phyloP scores from a whole-genome alignment of 163 green algal species.

The Volvox carteri region DNA sequence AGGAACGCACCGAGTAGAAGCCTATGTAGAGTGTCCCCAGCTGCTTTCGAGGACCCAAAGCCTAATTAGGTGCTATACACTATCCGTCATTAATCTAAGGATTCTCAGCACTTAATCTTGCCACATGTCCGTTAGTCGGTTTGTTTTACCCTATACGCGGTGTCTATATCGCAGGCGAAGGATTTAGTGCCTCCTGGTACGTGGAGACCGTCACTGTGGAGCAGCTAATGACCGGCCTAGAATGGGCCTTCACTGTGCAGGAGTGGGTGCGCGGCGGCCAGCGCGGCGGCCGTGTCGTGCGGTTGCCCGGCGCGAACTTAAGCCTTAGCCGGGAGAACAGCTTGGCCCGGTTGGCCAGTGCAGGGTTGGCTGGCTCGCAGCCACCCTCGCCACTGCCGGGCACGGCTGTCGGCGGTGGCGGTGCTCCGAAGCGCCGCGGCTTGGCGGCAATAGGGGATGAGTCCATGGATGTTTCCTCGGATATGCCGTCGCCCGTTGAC shows the following conservation, averaged over 20 bases:
- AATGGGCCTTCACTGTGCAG: constrained; percentile 49
- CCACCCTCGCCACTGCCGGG: neutral
- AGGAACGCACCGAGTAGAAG: no score
- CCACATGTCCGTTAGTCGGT: no score
- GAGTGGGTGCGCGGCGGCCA: constrained; percentile 63
- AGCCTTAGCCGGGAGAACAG: constrained; percentile 55
- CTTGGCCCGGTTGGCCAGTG: neutral
- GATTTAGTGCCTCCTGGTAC: constrained; percentile 56
- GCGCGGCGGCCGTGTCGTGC: constrained; percentile 44
- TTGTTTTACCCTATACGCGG: no score
- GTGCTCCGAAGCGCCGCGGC: constrained; percentile 15
- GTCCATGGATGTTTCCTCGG: constrained; percentile 52
- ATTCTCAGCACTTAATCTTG: no score
- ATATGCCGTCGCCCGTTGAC: constrained; percentile 37
- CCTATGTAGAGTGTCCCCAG: no score
- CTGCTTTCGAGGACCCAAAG: no score
- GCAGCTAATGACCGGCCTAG: constrained; percentile 54
- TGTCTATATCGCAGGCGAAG: constrained; percentile 28
- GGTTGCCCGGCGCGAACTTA: constrained; percentile 5
- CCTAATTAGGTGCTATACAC: no score
- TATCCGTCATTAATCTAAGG: no score
- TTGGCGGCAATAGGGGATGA: constrained; percentile 42
- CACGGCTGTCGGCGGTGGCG: neutral
- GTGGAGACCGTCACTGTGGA: constrained; percentile 54
- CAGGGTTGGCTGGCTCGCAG: neutral